phyloP scores from a whole-genome alignment of 805 yeast genomes.

The Lipomyces sp. region DNA sequence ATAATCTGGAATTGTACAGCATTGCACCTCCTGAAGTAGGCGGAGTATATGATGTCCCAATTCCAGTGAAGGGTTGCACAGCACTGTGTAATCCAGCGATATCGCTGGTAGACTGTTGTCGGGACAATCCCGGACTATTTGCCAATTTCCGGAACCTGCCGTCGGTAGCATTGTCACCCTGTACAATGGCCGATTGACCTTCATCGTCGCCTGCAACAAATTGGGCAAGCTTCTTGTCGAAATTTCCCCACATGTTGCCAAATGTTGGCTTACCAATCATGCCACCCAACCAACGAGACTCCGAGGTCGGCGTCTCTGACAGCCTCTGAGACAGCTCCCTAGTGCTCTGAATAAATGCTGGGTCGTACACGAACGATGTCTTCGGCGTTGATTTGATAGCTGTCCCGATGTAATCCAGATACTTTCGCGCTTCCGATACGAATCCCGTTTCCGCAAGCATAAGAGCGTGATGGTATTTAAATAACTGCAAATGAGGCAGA shows the following conservation, averaged over 20 bases:
- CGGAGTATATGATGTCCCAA: conserved; percentile 7
- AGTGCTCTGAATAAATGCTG: conserved; percentile 46
- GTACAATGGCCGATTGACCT: conserved; percentile 27
- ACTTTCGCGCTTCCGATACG: conserved; percentile 62
- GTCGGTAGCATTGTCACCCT: conserved; percentile 31
- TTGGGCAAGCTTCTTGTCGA: conserved; percentile 77
- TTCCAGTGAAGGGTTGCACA: background rate
- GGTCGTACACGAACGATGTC: conserved; percentile 39
- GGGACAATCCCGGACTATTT: conserved; percentile 38
- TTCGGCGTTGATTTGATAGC: conserved; percentile 50
- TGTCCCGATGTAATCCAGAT: conserved; percentile 58
- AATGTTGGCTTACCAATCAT: conserved; percentile 54
- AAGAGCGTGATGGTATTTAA: conserved; percentile 70
- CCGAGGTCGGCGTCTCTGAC: conserved; percentile 43
- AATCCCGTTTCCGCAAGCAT: conserved; percentile 70
- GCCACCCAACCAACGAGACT: conserved; percentile 75
- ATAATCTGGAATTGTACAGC: conserved; percentile 9
- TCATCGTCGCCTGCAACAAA: conserved; percentile 86
- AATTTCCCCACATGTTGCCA: conserved; percentile 86
- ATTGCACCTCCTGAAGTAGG: background rate
- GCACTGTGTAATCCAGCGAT: conserved; percentile 6
- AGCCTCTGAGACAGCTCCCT: conserved; percentile 45
- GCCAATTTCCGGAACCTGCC: conserved; percentile 43
- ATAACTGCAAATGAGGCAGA: conserved; percentile 60
- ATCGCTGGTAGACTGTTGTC: conserved; percentile 29